These are phyloP conservation scores for Ceratocystis cubensis DNA, from an alignment of 2,329 filamentous ascomycete species.

Conservation along the genomic window DNA sequence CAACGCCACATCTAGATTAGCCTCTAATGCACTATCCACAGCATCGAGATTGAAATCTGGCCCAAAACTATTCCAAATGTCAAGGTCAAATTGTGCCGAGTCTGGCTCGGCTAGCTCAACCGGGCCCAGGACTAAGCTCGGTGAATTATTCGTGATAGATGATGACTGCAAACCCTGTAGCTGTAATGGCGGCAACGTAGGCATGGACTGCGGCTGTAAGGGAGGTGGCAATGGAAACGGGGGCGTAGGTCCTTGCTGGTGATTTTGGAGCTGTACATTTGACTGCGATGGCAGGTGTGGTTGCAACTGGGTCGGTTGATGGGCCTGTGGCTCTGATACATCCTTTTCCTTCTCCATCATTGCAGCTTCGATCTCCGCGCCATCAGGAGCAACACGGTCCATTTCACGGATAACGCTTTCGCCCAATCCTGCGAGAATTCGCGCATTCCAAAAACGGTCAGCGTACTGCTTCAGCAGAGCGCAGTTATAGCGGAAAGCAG, in stretches of 20 bases:
- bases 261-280: neutral
- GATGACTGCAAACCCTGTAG: neutral
- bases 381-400: conserved; percentile 39
- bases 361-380: conserved; percentile 31
- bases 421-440: conserved; percentile 42
- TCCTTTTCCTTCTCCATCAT: conserved; percentile 15
- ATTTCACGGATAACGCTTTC: conserved; percentile 44
- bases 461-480: conserved; percentile 40
- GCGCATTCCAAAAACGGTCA: conserved; percentile 46
- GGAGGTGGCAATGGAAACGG: neutral
- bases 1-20: conserved; percentile 41
- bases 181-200: neutral
- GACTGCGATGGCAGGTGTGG: neutral
- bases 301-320: neutral
- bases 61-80: conserved; percentile 31
- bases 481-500: conserved; percentile 43
- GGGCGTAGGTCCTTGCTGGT: neutral
- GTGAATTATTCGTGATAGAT: conserved; percentile 11
- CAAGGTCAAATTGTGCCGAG: conserved; percentile 16
- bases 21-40: conserved; percentile 42
- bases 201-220: neutral
- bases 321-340: neutral
- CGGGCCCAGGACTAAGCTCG: neutral
- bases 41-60: conserved; percentile 42
- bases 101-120: conserved; percentile 7